A percentile compares a stretch with the other conserved stretches of the same genome.
Conservation (phyloP, 1,284 basidiomycete genomes). For the Schizopora paradoxa region DNA sequence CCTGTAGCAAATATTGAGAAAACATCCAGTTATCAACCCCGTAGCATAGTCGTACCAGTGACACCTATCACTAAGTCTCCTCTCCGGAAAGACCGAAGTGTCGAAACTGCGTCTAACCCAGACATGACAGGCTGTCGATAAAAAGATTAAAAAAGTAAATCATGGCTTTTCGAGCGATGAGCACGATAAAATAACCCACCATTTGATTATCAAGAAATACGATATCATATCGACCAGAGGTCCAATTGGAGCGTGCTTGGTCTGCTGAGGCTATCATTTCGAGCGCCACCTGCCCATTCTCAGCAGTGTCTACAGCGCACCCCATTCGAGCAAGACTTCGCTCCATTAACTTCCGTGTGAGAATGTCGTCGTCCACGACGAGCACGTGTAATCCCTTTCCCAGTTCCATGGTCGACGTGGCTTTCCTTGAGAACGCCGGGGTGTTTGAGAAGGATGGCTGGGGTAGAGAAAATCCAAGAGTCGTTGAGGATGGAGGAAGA, state of each 20-base stretch:
- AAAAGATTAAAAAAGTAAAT: too few species aligned
- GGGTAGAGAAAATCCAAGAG: too few species aligned
- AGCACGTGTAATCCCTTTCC: conserved; percentile 61
- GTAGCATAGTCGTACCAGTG: too few species aligned
- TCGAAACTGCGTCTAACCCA: conserved; percentile 66
- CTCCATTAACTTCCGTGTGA: conserved; percentile 81
- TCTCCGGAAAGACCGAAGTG: conserved; percentile 61
- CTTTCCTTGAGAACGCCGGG: too few species aligned
- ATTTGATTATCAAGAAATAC: conserved; percentile 87
- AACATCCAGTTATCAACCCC: too few species aligned
- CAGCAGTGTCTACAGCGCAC: conserved; percentile 74
- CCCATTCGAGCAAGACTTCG: conserved; percentile 76
- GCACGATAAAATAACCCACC: too few species aligned
- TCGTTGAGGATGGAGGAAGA: too few species aligned
- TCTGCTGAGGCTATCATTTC: conserved; percentile 47
- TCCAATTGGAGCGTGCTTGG: not conserved
- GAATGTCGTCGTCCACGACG: conserved; percentile 73
- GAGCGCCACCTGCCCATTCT: conserved; percentile 80
- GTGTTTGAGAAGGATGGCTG: too few species aligned
- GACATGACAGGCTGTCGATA: conserved; percentile 79
- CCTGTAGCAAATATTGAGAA: too few species aligned
- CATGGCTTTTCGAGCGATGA: too few species aligned
- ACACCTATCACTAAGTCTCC: conserved; percentile 76
- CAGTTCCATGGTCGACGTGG: too few species aligned
- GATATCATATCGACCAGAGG: conserved; percentile 45